Base-by-base conservation (phyloP, 108 stramenopile genomes). In the Pseudonitzschia delicatissima region DNA sequence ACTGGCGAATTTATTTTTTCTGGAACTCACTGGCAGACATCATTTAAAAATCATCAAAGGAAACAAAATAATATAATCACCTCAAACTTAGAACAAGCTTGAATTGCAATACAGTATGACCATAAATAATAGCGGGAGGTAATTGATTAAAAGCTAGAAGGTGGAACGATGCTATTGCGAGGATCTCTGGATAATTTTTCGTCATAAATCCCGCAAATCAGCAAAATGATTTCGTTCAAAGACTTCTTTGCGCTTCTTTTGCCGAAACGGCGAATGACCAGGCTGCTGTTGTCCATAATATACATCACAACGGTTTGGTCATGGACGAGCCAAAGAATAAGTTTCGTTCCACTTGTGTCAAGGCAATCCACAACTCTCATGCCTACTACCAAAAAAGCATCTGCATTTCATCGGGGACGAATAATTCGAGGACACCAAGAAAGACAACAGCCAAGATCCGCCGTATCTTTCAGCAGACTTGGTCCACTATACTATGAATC, bases 121-220 rank as follows among this genome's bases (percentile, higher is more conserved):
- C n/a, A n/a, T n/a, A n/a, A n/a, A n/a, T n/a, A n/a, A n/a, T n/a
- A n/a, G n/a, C n/a, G n/a, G n/a, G n/a, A n/a, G n/a, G n/a, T n/a
- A n/a, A n/a, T n/a, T n/a, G n/a, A n/a, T n/a, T n/a, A n/a, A n/a
- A n/a, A n/a, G n/a, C n/a, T n/a, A n/a, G n/a, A n/a, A n/a, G n/a
- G n/a, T n/a, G n/a, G 47, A 55, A 55, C 31, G n/a, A 55, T 55
- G 53, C 53, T n/a, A 35, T 31, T 33, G 53, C 28, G 32, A 55
- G 31, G 31, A 15, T 17, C 29, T 55, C 17, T 21, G 53, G 31
- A 11, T 55, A 55, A 32, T 33, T 31, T 29, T 55, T 55, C 15
- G 34, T 55, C 53, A 23, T 23, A 13, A n/a, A n/a, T 45, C 11
- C 45, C 4, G 6, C 51, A 32, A 5, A 27, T 53, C 0, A 53